Evolutionary conservation across 805 yeast species (phyloP), one percentile per base, ranked within the genome.

Genomic region (Maudiozyma turicensis): DNA sequence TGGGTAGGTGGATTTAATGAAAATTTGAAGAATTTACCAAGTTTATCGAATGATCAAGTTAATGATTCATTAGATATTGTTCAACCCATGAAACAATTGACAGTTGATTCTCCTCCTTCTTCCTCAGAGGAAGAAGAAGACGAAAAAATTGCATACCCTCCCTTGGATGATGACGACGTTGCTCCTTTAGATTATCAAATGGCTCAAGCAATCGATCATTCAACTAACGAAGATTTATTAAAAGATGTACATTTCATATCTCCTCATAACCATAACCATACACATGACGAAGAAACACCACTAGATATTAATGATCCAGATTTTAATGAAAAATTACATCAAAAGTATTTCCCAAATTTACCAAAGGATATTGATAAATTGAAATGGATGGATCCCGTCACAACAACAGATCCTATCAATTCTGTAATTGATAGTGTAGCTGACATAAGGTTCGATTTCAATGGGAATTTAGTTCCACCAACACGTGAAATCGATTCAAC

Each of bases 321-420:
- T 9, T 90, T 90, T 63, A 76, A 81, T 55, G 81, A 81, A 30
- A 83, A 88, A 59, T 69, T 93, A 46, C 93, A 89, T 58, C 84
- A 81, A 29, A 86, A 85, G 60, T 91, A 80, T 67, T 93, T 82
- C 67, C 97, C 99, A 1, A 91, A 89, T 55, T 71, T 93, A 46
- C 96, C 96, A 1, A 80, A 73, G 44, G 95, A 93, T 55, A 77
- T 86, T 0, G 81, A 79, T 40, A 84, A 86, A 57, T 65, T 93
- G 49, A 85, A 89, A 51, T 93, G 99, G 99, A 90, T 90, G 96
- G 76, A 82, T 50, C 81, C 86, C 2, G 77, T 82, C 29, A 73
- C 76, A 1, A 59, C 54, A 10, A 46, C 55, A 0, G 59, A 54
- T 9, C 44, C 58, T 9, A 38, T 20, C n/a, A 15, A 20, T 40